These are phyloP conservation scores for Blumeria graminis DNA, from an alignment of 2,329 filamentous ascomycete genomes.

Conservation along the genomic window DNA sequence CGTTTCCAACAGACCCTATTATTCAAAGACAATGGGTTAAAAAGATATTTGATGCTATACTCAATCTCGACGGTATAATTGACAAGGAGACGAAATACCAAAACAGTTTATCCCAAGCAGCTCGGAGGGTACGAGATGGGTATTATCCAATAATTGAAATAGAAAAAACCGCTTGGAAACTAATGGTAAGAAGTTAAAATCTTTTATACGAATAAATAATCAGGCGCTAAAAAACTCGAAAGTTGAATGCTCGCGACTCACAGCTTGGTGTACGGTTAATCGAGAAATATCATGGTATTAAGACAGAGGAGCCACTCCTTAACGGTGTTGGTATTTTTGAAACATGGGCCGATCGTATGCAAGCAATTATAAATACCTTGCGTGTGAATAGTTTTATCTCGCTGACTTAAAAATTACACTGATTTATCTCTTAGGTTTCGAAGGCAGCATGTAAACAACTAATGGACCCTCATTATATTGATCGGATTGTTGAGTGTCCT, in stretches of 20 bases:
- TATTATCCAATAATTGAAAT: constrained; percentile 2
- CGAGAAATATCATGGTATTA: neutral
- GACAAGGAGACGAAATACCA: constrained; percentile 1
- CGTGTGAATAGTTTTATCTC: neutral
- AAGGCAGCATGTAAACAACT: constrained; percentile 12
- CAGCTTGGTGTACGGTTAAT: neutral
- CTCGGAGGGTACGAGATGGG: neutral
- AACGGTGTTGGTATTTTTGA: neutral
- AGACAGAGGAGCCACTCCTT: neutral
- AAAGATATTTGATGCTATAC: constrained; percentile 2
- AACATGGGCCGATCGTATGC: constrained; percentile 1
- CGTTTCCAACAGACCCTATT: neutral
- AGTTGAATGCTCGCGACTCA: neutral
- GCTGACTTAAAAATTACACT: neutral
- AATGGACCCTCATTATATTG: constrained; percentile 7
- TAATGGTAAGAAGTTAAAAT: neutral
- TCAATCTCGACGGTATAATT: constrained; percentile 1
- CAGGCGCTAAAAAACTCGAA: neutral
- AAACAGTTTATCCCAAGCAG: constrained; percentile 1
- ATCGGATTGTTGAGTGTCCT: constrained; percentile 10
- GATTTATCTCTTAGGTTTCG: constrained; percentile 3
- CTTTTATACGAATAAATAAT: neutral
- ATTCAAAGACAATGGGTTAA: neutral
- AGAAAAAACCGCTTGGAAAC: constrained; percentile 1
- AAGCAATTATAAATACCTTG: constrained; percentile 1